Evolutionary conservation across 495 filamentous ascomycete species (phyloP), one percentile per base, ranked within the genome.

Genomic region (Talaromyces trachyspermus): DNA sequence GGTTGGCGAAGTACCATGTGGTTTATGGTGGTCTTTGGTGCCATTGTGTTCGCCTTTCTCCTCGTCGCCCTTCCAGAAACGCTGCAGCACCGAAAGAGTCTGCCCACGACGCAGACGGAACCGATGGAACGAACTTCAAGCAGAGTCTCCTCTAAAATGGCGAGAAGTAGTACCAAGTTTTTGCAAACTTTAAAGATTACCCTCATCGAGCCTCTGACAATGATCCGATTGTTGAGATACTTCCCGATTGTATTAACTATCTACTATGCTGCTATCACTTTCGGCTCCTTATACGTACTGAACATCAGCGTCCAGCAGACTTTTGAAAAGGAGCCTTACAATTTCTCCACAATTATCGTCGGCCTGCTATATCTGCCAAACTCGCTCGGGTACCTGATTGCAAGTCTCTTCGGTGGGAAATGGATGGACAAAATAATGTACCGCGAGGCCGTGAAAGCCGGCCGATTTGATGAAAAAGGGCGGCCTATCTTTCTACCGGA

Each of bases 371-470:
- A 96, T 60, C 80, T 95, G 23, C 86, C 90, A 0, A 77, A 79
- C 38, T 84, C 85, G 0, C 43, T 92, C 9, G 91, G 91, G 10
- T 96, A 95, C 61, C 58, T 94, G 20, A 55, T 80, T 3, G 76
- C 85, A 5, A 85, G 83, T 50, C 43, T 86, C 5, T 64, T 88
- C 19, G 91, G 91, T 30, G 91, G 91, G 1, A 70, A 69, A 30
- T 97, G 90, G 90, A 85, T 88, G 61, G 91, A 97, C 63, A 62
- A 59, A 25, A 94, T 97, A 62, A 97, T 97, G 91, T 72, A 78
- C 29, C 79, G 85, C 3, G 84, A 91, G 65, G 89, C 89, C 4
- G 67, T 64, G 19, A 83, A 78, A 50, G 87, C 86, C 0, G 77
- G 75, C 17, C 70, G 86, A 4, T 87, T 82, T 53, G 86, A 90